These are phyloP conservation scores for Leptographium radiaticola DNA, from an alignment of 2,329 filamentous ascomycete genomes.

Conservation along the genomic window DNA sequence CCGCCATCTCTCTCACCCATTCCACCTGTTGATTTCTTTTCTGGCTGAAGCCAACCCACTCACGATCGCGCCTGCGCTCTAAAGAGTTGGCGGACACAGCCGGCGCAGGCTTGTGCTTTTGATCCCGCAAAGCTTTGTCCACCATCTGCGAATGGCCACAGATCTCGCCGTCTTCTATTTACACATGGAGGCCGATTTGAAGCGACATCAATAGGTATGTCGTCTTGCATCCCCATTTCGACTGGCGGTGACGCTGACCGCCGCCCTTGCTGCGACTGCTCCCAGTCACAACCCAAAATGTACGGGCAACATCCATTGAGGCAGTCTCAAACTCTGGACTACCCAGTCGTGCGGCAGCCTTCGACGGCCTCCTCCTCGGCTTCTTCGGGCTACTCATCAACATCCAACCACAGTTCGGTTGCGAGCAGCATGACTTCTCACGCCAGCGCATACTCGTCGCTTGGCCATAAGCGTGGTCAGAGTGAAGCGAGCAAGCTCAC, in stretches of 20 bases:
- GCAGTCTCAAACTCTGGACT: conserved; percentile 40
- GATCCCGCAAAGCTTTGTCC: not conserved
- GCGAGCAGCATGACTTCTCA: conserved; percentile 61
- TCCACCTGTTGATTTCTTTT: not conserved
- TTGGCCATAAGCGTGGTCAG: conserved; percentile 58
- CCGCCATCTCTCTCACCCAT: not conserved
- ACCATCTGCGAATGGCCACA: not conserved
- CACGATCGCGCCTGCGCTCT: not conserved
- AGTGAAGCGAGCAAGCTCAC: conserved; percentile 52
- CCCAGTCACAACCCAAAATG: conserved; percentile 30
- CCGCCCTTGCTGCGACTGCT: not conserved
- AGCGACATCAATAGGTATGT: not conserved
- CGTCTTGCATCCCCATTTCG: not conserved
- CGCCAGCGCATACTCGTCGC: conserved; percentile 44
- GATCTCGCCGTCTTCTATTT: not conserved
- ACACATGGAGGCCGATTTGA: conserved; percentile 5
- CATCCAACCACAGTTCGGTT: conserved; percentile 41
- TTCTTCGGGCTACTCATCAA: conserved; percentile 53
- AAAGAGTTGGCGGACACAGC: not conserved
- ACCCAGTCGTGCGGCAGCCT: conserved; percentile 43
- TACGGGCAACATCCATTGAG: conserved; percentile 44
- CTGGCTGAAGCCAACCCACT: not conserved
- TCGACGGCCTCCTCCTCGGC: conserved; percentile 60
- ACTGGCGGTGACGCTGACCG: not conserved
- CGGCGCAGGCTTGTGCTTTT: not conserved